Conservation (phyloP, 352 stramenopile species). For the Phytophthora macrochlamydospora region DNA sequence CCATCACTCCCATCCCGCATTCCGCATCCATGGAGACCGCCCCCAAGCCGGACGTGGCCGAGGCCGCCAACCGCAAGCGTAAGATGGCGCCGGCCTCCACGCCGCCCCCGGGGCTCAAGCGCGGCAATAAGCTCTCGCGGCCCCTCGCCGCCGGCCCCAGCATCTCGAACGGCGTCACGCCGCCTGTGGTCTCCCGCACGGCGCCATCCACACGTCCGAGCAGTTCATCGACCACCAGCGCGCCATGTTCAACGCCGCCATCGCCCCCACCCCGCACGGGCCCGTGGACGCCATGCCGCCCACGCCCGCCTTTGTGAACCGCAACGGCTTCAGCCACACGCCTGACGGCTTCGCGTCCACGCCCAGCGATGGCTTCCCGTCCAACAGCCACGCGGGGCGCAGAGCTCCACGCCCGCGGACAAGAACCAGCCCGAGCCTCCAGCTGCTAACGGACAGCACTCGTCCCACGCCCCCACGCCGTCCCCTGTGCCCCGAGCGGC, state of each 20-base stretch:
- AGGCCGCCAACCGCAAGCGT: constrained; percentile 68
- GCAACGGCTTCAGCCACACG: constrained; percentile 64
- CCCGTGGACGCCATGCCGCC: constrained; percentile 81
- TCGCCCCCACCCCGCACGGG: constrained; percentile 81
- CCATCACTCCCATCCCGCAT: constrained; percentile 3
- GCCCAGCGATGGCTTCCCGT: constrained; percentile 45
- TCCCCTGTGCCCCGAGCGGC: constrained; percentile 66
- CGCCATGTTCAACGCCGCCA: constrained; percentile 71
- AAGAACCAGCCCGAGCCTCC: constrained; percentile 14
- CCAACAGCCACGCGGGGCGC: constrained; percentile 24
- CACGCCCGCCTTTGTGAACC: constrained; percentile 81
- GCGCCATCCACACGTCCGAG: constrained; percentile 63
- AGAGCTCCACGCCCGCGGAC: constrained; percentile 31
- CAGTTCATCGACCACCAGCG: constrained; percentile 82
- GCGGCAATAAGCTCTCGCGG: constrained; percentile 58
- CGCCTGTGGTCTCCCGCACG: constrained; percentile 45
- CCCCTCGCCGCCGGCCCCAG: constrained; percentile 25
- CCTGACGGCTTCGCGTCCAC: constrained; percentile 75
- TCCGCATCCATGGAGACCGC: constrained; percentile 29
- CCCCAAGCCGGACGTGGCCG: constrained; percentile 30
- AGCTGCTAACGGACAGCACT: constrained; percentile 19
- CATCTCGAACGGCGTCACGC: constrained; percentile 45
- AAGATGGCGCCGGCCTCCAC: constrained; percentile 64
- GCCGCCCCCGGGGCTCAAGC: constrained; percentile 45
- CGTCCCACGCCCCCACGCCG: constrained; percentile 57